A percentile compares a stretch with the other conserved stretches of the same genome.
Conservation (phyloP, 352 stramenopile species). For the Pythium sukuiense region DNA sequence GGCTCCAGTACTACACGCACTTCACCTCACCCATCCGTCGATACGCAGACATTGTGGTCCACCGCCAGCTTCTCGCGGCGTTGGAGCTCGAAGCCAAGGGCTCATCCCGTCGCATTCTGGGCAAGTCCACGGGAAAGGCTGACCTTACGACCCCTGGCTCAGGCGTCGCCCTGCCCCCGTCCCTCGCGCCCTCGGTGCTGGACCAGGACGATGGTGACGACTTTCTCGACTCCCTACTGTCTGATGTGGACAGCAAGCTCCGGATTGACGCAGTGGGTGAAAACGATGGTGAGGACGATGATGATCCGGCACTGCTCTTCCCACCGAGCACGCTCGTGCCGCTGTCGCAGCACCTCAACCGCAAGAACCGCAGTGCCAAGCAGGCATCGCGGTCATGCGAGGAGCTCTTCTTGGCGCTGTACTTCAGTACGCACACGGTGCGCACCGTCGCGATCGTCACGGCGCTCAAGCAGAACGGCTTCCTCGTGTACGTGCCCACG, state of each 20-base stretch:
- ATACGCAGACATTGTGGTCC: conserved; percentile 91
- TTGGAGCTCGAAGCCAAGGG: conserved; percentile 30
- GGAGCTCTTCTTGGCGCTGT: conserved; percentile 91
- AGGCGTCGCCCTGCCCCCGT: conserved; percentile 38
- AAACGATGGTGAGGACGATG: conserved; percentile 23
- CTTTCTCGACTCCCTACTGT: conserved; percentile 66
- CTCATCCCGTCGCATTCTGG: background rate
- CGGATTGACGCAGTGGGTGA: conserved; percentile 20
- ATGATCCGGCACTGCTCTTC: conserved; percentile 32
- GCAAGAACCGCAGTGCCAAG: conserved; percentile 90
- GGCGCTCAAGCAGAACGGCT: conserved; percentile 89
- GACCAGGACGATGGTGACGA: conserved; percentile 31
- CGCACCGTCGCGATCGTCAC: conserved; percentile 87
- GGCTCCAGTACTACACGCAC: conserved; percentile 90
- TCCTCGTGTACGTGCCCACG: conserved; percentile 92
- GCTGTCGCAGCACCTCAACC: conserved; percentile 88
- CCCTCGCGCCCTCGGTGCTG: conserved; percentile 61
- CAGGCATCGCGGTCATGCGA: conserved; percentile 87
- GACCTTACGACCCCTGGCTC: background rate
- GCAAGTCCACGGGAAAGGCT: background rate
- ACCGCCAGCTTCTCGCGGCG: conserved; percentile 81
- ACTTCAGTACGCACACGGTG: conserved; percentile 89
- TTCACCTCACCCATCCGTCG: conserved; percentile 92
- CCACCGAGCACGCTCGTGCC: conserved; percentile 65
- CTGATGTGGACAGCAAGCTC: conserved; percentile 60